These are phyloP conservation scores for Punica granatum DNA, from an alignment of 345 rosid genomes.

Conservation along the genomic window DNA sequence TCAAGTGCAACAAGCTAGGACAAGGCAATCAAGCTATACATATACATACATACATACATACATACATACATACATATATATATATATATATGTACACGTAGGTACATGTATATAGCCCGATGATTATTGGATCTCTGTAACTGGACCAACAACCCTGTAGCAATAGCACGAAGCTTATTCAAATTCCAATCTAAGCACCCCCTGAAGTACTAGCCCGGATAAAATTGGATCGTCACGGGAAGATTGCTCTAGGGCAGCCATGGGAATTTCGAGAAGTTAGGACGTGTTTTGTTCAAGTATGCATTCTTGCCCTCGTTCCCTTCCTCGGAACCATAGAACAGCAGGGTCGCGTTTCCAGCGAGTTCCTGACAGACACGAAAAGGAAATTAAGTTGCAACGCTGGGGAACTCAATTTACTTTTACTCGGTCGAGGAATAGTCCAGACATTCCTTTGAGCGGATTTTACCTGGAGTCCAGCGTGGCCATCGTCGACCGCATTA, in stretches of 20 bases:
- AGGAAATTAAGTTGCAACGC: background rate
- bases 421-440: no score
- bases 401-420: background rate
- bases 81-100: no score
- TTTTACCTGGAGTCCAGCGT: conserved; percentile 82
- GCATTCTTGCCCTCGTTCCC: conserved; percentile 80
- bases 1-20: no score
- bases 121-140: background rate
- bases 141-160: background rate
- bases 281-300: conserved; percentile 57
- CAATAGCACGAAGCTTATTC: background rate
- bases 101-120: background rate
- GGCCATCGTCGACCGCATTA: conserved; percentile 92
- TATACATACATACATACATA: background rate
- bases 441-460: background rate
- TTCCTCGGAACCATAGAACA: conserved; percentile 88
- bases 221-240: background rate
- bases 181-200: background rate
- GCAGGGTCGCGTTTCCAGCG: conserved; percentile 78
- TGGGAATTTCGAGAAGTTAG: conserved; percentile 74
- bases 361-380: conserved; percentile 35
- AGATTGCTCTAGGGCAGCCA: conserved; percentile 43
- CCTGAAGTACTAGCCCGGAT: background rate
- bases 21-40: background rate
- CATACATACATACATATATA: no score